Evolutionary conservation across 1,139 yeast species (phyloP).

Genomic region (Debaryomycetaceae sp.): DNA sequence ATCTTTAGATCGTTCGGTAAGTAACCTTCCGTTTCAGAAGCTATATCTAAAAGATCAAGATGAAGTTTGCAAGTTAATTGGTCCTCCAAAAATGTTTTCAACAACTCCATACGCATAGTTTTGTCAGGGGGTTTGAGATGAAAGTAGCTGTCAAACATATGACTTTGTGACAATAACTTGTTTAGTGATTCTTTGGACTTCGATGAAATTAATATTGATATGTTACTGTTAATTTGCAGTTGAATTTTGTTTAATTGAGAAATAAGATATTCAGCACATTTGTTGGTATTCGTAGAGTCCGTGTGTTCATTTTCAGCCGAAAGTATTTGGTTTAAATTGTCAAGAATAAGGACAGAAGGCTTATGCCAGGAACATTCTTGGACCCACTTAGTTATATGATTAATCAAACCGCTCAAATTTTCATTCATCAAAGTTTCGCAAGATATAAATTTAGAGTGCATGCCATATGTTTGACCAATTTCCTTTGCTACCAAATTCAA

Average conservation of each 20-base stretch:
- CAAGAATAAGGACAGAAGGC: conserved; percentile 73
- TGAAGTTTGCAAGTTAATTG: conserved; percentile 27
- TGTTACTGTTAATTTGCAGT: conserved; percentile 39
- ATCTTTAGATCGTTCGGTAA: conserved; percentile 78
- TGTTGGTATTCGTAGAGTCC: conserved; percentile 58
- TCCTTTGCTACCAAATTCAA: conserved; percentile 39
- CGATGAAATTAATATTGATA: conserved; percentile 57
- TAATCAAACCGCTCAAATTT: conserved; percentile 41
- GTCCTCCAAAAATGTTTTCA: conserved; percentile 43
- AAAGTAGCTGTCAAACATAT: conserved; percentile 63
- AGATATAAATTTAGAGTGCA: conserved; percentile 41
- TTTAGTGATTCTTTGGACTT: conserved; percentile 67
- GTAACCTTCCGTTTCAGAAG: conserved; percentile 84
- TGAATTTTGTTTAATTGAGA: conserved; percentile 39
- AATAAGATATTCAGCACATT: conserved; percentile 48
- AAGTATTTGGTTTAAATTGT: conserved; percentile 75
- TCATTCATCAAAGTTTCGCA: conserved; percentile 62
- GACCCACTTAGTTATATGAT: conserved; percentile 46
- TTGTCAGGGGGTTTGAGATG: conserved; percentile 71
- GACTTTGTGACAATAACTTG: conserved; percentile 59
- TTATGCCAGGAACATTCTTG: conserved; percentile 73
- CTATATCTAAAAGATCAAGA: conserved; percentile 66
- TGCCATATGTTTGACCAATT: conserved; percentile 36
- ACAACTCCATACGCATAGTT: conserved; percentile 50
- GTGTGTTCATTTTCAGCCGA: conserved; percentile 71